Evolutionary conservation across 2,329 filamentous ascomycete species (phyloP).

Genomic region (Colletotrichum incanum): DNA sequence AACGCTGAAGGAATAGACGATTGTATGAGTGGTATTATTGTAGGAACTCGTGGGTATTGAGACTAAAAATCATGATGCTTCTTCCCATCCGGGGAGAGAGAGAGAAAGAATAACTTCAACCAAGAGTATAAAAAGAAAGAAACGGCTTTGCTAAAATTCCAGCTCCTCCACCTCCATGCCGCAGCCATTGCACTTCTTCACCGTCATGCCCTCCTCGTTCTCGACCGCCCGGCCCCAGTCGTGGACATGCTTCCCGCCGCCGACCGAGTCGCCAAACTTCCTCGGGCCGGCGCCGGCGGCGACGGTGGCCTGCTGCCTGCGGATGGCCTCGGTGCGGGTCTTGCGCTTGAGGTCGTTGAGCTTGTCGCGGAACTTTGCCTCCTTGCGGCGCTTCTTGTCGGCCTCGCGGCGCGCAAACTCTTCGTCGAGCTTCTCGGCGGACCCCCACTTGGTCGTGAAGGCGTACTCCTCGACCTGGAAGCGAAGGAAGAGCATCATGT

Average conservation of each 20-base stretch:
- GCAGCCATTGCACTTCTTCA: constrained; percentile 85
- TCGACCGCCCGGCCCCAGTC: constrained; percentile 84
- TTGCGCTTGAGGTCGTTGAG: constrained; percentile 92
- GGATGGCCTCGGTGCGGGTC: constrained; percentile 91
- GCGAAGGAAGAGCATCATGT: constrained; percentile 98
- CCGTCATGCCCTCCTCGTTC: constrained; percentile 79
- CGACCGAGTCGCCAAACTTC: constrained; percentile 84
- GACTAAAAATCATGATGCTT: not conserved
- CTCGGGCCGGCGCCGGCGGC: constrained; percentile 66
- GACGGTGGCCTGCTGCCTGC: constrained; percentile 75
- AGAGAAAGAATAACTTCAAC: not conserved
- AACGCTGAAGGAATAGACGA: constrained; percentile 10
- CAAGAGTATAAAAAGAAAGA: not conserved
- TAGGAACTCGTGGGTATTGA: not conserved
- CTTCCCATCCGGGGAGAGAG: too few species aligned
- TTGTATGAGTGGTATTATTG: constrained; percentile 13
- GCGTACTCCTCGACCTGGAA: constrained; percentile 97
- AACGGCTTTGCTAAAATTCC: constrained; percentile 65
- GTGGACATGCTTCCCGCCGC: constrained; percentile 83
- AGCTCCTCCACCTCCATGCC: constrained; percentile 86
- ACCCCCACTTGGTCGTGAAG: constrained; percentile 92
- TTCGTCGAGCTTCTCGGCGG: constrained; percentile 85
- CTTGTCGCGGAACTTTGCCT: constrained; percentile 92
- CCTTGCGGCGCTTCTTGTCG: constrained; percentile 88
- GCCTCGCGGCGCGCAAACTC: constrained; percentile 87